Evolutionary conservation across 805 yeast genomes (phyloP).

Genomic region (Cyberlindnera veronae): DNA sequence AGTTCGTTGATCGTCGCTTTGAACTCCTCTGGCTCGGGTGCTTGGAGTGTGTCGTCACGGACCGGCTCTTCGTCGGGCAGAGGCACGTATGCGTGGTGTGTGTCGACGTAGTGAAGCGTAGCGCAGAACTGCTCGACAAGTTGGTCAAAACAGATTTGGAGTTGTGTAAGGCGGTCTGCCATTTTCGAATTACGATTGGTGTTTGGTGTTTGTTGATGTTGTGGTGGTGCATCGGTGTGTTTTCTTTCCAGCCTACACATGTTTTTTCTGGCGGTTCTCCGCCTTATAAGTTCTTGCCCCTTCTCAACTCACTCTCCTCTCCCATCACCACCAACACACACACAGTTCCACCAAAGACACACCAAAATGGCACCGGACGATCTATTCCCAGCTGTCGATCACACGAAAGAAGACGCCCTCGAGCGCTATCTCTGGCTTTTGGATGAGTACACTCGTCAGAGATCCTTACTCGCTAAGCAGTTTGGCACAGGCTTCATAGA

Average conservation of each 20-base stretch:
- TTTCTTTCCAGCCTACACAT: too few species aligned
- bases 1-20: slow-evolving; percentile 63
- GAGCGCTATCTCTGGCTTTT: slow-evolving; percentile 9
- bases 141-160: slow-evolving; percentile 81
- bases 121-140: slow-evolving; percentile 78
- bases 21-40: slow-evolving; percentile 38
- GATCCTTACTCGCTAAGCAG: slow-evolving; percentile 3
- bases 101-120: slow-evolving; percentile 74
- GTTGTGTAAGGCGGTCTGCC: slow-evolving; percentile 88
- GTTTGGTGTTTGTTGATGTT: background rate
- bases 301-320: too few species aligned
- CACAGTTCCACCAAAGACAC: background rate
- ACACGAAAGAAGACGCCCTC: too few species aligned
- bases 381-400: slow-evolving; percentile 14
- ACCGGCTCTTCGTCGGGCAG: slow-evolving; percentile 49
- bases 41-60: slow-evolving; percentile 56
- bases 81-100: slow-evolving; percentile 58
- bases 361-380: too few species aligned
- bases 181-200: slow-evolving; percentile 25
- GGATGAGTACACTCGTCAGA: slow-evolving; percentile 13
- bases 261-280: too few species aligned
- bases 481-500: slow-evolving; percentile 35
- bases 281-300: too few species aligned
- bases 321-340: background rate
- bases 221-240: background rate